Evolutionary conservation across 2,329 filamentous ascomycete genomes (phyloP), one percentile per base, ranked within the genome.

Genomic region (Malbranchea zuffiana): DNA sequence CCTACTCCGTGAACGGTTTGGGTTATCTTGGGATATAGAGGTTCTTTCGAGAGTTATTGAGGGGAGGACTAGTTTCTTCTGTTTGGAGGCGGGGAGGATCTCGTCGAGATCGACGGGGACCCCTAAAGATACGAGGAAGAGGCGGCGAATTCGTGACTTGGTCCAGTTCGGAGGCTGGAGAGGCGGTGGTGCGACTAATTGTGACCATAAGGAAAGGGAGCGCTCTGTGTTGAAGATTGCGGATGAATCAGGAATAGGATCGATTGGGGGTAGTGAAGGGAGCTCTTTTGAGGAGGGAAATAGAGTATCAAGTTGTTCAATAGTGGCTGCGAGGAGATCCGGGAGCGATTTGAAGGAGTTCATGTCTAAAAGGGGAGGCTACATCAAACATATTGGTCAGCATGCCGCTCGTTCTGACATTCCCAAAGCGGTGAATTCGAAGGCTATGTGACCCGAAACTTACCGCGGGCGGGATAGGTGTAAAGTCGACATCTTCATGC

Each of bases 101-200:
- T 98, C 90, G 60, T 98, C 90, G 0, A 98, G 71, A 52, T 98
- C 90, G 29, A 98, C 85, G 1, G 90, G 90, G 0, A 98, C 90
- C 12, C 90, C 90, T 0, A 98, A 74, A 1, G 87, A 95, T 37
- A 98, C 87, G 27, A 98, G 76, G 57, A 98, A 98, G 17, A 98
- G 74, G 18, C 90, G 82, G 36, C 90, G 79, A 50, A 94, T 98
- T 35, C 87, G 83, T 35, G 86, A 94, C 46, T 90, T 84, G 41
- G 95, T 92, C 90, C 90, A 98, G 60, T 98, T 90, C 1, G 90
- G 88, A 4, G 90, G 90, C 52, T 94, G 86, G 24, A 98, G 74
- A 2, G 90, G 87, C 2, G 90, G 90, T 13, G 90, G 88, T 2
- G 88, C 88, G 19, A 95, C 85, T 3, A 98, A 76, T 64, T 98